Base-by-base conservation (phyloP, 352 stramenopile species). In the Pythium sp. region DNA sequence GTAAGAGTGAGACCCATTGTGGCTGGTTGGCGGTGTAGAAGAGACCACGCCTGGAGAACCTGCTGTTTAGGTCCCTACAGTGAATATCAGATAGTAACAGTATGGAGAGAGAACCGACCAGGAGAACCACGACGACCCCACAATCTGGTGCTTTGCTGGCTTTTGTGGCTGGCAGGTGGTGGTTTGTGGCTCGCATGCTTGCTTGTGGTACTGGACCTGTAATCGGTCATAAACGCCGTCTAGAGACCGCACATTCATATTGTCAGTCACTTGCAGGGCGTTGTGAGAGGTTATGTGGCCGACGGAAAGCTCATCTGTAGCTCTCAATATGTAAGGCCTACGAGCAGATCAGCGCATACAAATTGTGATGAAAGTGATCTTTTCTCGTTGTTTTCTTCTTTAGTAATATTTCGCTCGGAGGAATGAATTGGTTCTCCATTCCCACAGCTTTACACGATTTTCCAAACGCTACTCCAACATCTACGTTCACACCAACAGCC, bases 401-500 rank as follows among this genome's bases (percentile, higher is more conserved):
- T 3, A 32, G 28, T 32, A 32, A 32, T n/a, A 8, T 20, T 47
- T n/a, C 41, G 15, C 14, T 47, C 7, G 41, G 41, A 47, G 41
- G 41, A 47, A 47, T n/a, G 14, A 15, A 47, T n/a, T 9, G 15
- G 14, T 47, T 47, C 15, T 20, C 5, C 41, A 20, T 47, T 9
- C 18, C 15, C 41, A 9, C 41, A 47, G 41, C 41, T 47, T 47
- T n/a, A 47, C 41, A 15, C 41, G 15, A 47, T 46, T 60, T 8
- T 60, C 18, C 18, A 60, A 22, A 60, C 54, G 28, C 55, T 41
- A 60, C 55, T 11, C 22, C 18, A 20, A 60, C 55, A 46, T 43
- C 55, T 24, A 60, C 28, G 51, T 64, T 36, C 57, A 38, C 58
- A 64, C 36, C 36, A 20, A 53, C 11, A 32, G 26, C 49, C 36